A percentile compares a stretch with the other conserved stretches of the same genome.
These are phyloP conservation scores for Austropuccinia psidii DNA, from an alignment of 1,284 basidiomycete genomes.

Conservation along the genomic window DNA sequence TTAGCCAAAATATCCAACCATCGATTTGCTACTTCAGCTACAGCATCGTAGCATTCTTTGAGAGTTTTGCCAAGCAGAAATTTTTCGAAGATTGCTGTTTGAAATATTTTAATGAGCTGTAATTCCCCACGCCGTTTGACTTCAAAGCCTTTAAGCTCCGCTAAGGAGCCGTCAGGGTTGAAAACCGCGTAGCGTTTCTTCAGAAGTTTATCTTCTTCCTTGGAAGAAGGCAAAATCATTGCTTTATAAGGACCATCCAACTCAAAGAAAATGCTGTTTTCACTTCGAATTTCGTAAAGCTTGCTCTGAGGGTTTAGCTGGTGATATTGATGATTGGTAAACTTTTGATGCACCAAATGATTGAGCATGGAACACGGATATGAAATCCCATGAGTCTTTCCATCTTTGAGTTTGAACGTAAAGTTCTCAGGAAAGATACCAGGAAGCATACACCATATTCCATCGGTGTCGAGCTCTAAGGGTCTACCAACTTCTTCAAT, in stretches of 20 bases:
- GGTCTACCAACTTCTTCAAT: conserved; percentile 97
- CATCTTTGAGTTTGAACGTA: conserved; percentile 79
- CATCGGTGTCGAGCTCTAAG: conserved; percentile 95
- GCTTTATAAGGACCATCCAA: conserved; percentile 97
- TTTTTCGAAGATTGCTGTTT: conserved; percentile 96
- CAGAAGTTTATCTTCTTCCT: conserved; percentile 96
- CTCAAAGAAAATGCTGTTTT: conserved; percentile 99
- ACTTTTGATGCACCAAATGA: conserved; percentile 87
- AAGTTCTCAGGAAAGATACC: conserved; percentile 97
- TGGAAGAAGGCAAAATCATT: conserved; percentile 98
- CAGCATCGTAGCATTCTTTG: conserved; percentile 89
- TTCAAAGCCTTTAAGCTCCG: conserved; percentile 97
- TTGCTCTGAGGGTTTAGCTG: conserved; percentile 70
- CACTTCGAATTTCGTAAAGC: conserved; percentile 78
- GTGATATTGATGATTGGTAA: conserved; percentile 98
- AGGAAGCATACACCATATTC: conserved; percentile 99
- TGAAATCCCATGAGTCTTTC: conserved; percentile 84
- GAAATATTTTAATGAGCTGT: conserved; percentile 99
- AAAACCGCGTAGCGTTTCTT: conserved; percentile 99
- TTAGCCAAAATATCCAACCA: conserved; percentile 95
- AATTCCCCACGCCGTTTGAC: conserved; percentile 96
- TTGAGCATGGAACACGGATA: conserved; percentile 99
- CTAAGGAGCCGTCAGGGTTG: conserved; percentile 92
- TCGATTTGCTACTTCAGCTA: conserved; percentile 87
- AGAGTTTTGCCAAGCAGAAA: conserved; percentile 88